Evolutionary conservation across 1,284 basidiomycete species (phyloP).

Genomic region (Leccinum solheimii): DNA sequence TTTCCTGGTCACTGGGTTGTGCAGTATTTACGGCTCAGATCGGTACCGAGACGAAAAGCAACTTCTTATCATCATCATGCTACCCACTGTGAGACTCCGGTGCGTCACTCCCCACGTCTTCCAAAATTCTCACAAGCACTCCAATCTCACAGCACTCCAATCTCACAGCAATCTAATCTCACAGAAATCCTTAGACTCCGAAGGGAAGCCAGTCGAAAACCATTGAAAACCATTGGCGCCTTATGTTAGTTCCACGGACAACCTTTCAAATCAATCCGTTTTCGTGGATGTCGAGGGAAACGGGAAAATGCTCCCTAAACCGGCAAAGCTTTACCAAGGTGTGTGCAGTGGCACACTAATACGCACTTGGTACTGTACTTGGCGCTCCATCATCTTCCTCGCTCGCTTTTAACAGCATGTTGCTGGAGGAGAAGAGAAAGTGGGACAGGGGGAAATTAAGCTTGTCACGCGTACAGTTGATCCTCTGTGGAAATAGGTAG

Average conservation of each 20-base stretch:
- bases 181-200: neutral
- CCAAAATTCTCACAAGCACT: neutral
- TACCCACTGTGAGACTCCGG: slow-evolving; percentile 1
- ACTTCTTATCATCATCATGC: neutral
- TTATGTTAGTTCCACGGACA: neutral
- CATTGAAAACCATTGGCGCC: neutral
- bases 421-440: no score
- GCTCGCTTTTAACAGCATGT: slow-evolving; percentile 48
- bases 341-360: slow-evolving; percentile 46
- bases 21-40: neutral
- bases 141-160: neutral
- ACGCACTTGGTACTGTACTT: slow-evolving; percentile 43
- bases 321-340: slow-evolving; percentile 56
- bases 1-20: neutral
- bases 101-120: neutral
- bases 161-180: neutral
- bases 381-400: slow-evolving; percentile 55
- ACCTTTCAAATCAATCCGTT: neutral
- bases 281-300: slow-evolving; percentile 2
- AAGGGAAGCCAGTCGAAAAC: slow-evolving; percentile 2
- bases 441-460: no score
- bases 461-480: no score
- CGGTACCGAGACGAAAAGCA: neutral
- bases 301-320: slow-evolving; percentile 11
- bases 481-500: no score